phyloP scores from a whole-genome alignment of 116 monocot species.

The Papilionanthe hybrid region DNA sequence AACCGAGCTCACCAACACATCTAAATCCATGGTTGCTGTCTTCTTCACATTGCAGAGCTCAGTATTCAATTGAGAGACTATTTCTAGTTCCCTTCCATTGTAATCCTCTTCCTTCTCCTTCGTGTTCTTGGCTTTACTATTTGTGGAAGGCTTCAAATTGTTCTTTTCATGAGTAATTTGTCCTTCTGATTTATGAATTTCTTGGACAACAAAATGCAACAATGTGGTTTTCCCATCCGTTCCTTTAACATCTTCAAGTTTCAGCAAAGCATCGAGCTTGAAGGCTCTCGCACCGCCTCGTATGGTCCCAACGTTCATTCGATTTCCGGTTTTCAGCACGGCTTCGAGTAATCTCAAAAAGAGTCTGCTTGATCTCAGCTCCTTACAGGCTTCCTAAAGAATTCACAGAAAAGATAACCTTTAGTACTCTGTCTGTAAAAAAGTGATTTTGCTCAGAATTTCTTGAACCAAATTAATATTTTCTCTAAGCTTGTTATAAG shows the following conservation, averaged over 20 bases:
- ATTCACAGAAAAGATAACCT: background rate
- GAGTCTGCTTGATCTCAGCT: constrained; percentile 71
- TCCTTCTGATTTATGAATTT: constrained; percentile 53
- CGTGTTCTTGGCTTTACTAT: background rate
- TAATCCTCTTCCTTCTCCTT: constrained; percentile 39
- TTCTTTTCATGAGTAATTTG: constrained; percentile 1
- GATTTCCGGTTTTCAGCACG: constrained; percentile 82
- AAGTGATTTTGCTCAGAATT: too few species aligned
- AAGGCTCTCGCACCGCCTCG: constrained; percentile 87
- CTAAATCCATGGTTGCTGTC: constrained; percentile 69
- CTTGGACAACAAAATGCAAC: constrained; percentile 90
- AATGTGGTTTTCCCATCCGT: constrained; percentile 88
- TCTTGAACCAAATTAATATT: too few species aligned
- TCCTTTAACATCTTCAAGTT: constrained; percentile 85
- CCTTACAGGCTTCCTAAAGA: constrained; percentile 79
- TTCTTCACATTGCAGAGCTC: constrained; percentile 83
- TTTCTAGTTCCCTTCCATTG: constrained; percentile 35
- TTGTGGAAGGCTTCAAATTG: background rate
- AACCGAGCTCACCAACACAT: constrained; percentile 46
- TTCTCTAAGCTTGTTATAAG: background rate
- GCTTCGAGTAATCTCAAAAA: constrained; percentile 83
- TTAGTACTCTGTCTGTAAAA: too few species aligned
- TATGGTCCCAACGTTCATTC: constrained; percentile 86
- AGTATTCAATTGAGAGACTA: constrained; percentile 54
- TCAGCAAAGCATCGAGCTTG: constrained; percentile 85